Conservation (phyloP, 2,329 filamentous ascomycete species). For the Neofusicoccum kwambonambiense region DNA sequence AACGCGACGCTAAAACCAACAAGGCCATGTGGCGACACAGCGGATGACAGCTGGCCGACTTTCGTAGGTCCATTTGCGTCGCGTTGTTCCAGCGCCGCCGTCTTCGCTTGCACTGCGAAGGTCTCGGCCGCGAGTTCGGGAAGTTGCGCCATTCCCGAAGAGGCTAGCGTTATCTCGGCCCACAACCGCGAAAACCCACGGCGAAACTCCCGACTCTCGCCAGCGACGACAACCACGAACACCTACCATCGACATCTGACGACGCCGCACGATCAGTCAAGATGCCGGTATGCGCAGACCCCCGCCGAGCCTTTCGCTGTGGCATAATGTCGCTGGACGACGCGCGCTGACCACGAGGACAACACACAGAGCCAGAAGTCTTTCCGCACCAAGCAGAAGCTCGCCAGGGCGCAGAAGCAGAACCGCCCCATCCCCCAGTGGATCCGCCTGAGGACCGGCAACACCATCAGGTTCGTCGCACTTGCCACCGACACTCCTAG, state of each 20-base stretch:
- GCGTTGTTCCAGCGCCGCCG: not conserved
- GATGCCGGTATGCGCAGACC: conserved; percentile 17
- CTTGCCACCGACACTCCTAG: not conserved
- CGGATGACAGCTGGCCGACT: too few species aligned
- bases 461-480: conserved; percentile 92
- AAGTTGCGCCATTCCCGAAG: not conserved
- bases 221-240: conserved; percentile 18
- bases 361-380: conserved; percentile 91
- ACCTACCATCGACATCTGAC: conserved; percentile 18
- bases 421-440: conserved; percentile 99
- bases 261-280: conserved; percentile 20
- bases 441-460: conserved; percentile 97
- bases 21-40: too few species aligned
- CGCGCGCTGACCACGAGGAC: conserved; percentile 2
- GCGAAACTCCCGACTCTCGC: conserved; percentile 14
- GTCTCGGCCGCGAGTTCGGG: not conserved
- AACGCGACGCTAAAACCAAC: too few species aligned
- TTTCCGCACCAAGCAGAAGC: conserved; percentile 99
- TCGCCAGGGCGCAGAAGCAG: conserved; percentile 99
- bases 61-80: not conserved
- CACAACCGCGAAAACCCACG: conserved; percentile 15
- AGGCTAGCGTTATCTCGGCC: conserved; percentile 9
- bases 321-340: not conserved
- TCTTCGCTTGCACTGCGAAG: too few species aligned
- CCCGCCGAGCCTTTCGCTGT: not conserved